phyloP scores from a whole-genome alignment of 192 early-diverging fungal species.

The Cetraspora pellucida region DNA sequence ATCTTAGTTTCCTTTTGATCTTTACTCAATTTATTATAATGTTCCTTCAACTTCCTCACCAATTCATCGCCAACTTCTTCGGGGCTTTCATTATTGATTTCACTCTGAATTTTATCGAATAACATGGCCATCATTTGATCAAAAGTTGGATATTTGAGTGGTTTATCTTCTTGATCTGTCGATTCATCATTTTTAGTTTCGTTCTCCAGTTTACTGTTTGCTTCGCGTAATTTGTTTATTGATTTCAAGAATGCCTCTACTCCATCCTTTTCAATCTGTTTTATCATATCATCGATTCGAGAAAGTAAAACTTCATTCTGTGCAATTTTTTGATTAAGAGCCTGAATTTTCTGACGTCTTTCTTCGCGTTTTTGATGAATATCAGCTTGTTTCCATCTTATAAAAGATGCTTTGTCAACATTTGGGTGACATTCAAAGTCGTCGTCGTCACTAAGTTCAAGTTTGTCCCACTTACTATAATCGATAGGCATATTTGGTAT shows the following conservation, averaged over 20 bases:
- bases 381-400: conserved; percentile 88
- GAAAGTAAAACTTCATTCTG: conserved; percentile 33
- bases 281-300: conserved; percentile 35
- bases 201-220: not conserved
- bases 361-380: conserved; percentile 85
- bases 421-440: conserved; percentile 96
- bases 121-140: conserved; percentile 31
- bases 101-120: conserved; percentile 43
- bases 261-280: conserved; percentile 27
- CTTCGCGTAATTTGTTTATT: conserved; percentile 19
- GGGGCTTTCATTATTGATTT: conserved; percentile 47
- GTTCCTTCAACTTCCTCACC: conserved; percentile 42
- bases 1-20: conserved; percentile 41
- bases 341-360: conserved; percentile 65
- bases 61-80: conserved; percentile 40
- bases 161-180: not conserved
- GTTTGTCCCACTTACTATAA: conserved; percentile 96
- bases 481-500: conserved; percentile 56
- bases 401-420: conserved; percentile 88
- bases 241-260: conserved; percentile 28
- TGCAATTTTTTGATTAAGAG: conserved; percentile 40
- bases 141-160: conserved; percentile 12
- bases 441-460: conserved; percentile 96
- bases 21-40: conserved; percentile 46
- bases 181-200: not conserved